Evolutionary conservation across 2,329 filamentous ascomycete genomes (phyloP).

Genomic region (Fusarium nematophilum): DNA sequence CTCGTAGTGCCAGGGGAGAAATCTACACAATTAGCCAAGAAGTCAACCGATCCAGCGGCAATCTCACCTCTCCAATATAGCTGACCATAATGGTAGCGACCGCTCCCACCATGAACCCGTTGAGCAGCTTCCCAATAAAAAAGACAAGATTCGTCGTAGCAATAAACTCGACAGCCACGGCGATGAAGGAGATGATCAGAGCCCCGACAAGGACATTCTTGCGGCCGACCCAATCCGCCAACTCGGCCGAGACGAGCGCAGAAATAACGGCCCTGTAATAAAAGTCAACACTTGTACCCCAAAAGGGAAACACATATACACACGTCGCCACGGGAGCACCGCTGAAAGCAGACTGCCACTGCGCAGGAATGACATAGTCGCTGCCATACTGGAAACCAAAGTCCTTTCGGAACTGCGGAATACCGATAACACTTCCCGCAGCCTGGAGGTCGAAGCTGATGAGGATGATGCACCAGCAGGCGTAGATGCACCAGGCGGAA

Average conservation of each 20-base stretch:
- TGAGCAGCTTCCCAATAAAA: constrained; percentile 21
- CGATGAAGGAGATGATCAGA: constrained; percentile 4
- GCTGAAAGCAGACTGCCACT: constrained; percentile 32
- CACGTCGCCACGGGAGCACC: constrained; percentile 33
- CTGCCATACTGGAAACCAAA: constrained; percentile 22
- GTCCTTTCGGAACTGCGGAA: constrained; percentile 32
- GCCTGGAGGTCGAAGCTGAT: constrained; percentile 35
- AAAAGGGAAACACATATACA: background rate
- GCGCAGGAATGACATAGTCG: constrained; percentile 28
- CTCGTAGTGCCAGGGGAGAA: constrained; percentile 21
- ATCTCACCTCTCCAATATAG: constrained; percentile 25
- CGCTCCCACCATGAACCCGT: constrained; percentile 20
- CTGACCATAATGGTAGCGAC: constrained; percentile 21
- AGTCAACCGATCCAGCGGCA: background rate
- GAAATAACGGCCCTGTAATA: constrained; percentile 10
- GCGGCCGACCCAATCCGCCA: constrained; percentile 24
- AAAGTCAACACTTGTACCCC: background rate
- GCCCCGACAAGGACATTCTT: constrained; percentile 15
- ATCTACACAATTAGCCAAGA: background rate
- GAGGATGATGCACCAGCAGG: constrained; percentile 30
- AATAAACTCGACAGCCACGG: constrained; percentile 18
- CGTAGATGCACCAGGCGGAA: constrained; percentile 31
- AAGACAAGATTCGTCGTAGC: constrained; percentile 19
- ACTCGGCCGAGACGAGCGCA: constrained; percentile 16
- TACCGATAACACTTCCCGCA: constrained; percentile 24